Percentiles rank a stretch among this genome's conserved stretches.
Evolutionary conservation across 768 basidiomycete genomes (phyloP).

Genomic region (Mycena pura): DNA sequence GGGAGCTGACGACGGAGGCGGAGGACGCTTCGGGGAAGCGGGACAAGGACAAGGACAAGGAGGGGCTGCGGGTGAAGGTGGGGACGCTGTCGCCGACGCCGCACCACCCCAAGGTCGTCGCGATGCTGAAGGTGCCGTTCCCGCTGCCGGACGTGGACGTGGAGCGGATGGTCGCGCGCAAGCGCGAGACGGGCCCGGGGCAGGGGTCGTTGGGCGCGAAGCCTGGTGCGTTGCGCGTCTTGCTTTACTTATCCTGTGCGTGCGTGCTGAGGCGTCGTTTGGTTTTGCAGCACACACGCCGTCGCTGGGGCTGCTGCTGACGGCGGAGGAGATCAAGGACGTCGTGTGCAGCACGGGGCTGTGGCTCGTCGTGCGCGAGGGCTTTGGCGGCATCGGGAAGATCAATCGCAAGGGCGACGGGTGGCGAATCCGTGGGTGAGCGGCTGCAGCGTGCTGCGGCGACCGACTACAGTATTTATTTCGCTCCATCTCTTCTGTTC

Average conservation of each 20-base stretch:
- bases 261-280: constrained; percentile 23
- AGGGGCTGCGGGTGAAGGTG: constrained; percentile 64
- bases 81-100: constrained; percentile 91
- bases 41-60: constrained; percentile 30
- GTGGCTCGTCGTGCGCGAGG: constrained; percentile 92
- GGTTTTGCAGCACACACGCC: constrained; percentile 46
- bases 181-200: constrained; percentile 52
- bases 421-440: constrained; percentile 72
- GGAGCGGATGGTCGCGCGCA: constrained; percentile 59
- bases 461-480: no score
- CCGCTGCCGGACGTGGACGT: constrained; percentile 85
- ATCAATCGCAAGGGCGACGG: constrained; percentile 80
- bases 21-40: constrained; percentile 11
- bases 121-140: constrained; percentile 89
- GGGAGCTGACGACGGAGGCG: constrained; percentile 8
- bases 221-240: not conserved
- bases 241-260: not conserved
- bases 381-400: constrained; percentile 89
- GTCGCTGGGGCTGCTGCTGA: constrained; percentile 70
- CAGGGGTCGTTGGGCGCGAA: constrained; percentile 1
- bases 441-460: no score
- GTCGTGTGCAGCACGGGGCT: constrained; percentile 85
- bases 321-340: constrained; percentile 94
- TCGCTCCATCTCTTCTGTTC: no score
- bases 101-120: constrained; percentile 95